Base-by-base conservation (phyloP, 2,329 filamentous ascomycete genomes). In the Pezicula neosporulosa region DNA sequence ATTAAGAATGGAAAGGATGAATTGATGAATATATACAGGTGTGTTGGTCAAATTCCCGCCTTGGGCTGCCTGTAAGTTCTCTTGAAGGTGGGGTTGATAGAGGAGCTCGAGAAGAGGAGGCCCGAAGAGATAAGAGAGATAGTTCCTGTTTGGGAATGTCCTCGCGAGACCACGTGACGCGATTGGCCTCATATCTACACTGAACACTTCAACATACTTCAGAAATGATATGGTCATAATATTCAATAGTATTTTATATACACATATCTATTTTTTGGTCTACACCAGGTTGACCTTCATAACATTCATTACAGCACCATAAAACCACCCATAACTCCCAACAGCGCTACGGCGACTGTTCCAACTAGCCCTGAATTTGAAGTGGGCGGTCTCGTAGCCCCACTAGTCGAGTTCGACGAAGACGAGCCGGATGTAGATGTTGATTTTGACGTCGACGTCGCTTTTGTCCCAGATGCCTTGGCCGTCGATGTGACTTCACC, bases 401-500 rank as follows among this genome's bases (percentile, higher is more conserved):
- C 42, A n/a, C 42, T 28, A 15, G 21, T 44, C n/a, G 42, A 42
- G 18, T 18, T 42, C 38, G 38, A 27, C 19, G 19, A 27, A 13
- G 19, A 24, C 10, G 42, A 44, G 7, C 42, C 42, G n/a, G 42
- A 44, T 5, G 19, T 27, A 44, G 42, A 44, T 13, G 41, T 19
- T n/a, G 41, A 44, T 8, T 15, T 27, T 2, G 37, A 39, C 10
- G 42, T 44, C 19, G 42, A 44, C 13, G 42, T 44, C 10, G 19
- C 42, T 12, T 15, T 44, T 10, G 19, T 44, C 6, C 42, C 24
- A n/a, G 42, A 44, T 6, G 24, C 42, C 1, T n/a, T 27, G n/a
- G 42, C 42, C 4, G 42, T 44, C 6, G 19, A 27, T n/a, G 60
- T 57, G 7, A 56, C 59, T 4, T 59, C 51, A 50, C 64, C 62